Evolutionary conservation across 2,329 filamentous ascomycete species (phyloP), one percentile per base, ranked within the genome.

Genomic region (Beauveria sp.): DNA sequence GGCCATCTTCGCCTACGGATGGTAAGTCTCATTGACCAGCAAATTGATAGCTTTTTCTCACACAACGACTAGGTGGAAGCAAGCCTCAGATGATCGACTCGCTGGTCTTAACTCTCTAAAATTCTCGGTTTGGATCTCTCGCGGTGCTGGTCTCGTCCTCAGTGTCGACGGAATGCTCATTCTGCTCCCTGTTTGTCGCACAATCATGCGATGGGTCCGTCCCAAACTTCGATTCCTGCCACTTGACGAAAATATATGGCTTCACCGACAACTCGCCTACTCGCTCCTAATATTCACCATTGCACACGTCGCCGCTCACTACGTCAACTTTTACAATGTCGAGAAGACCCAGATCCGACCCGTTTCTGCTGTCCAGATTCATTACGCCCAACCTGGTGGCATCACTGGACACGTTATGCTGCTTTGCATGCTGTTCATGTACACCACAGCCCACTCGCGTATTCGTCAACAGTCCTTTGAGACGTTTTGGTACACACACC

Each of bases 401-500:
- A 89, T 98, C 65, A 99, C 95, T 2, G 95, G 95, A 7, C 95
- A 99, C 75, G 84, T 97, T 65, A 99, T 99, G 95, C 84, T 98
- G 28, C 81, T 99, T n/a, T 98, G 93, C 82, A 99, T 99, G 95
- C 79, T 99, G 65, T 78, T 99, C 65, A 99, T 99, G 82, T 99
- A 96, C 77, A 99, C 95, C 1, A 97, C 93, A 0, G 89, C 95
- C 3, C 95, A 99, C 72, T 84, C 89, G 69, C 89, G 91, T 67
- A 98, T 99, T 66, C 89, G 95, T 60, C 93, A 98, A 73, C 95
- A 99, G 73, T 96, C 91, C 0, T 99, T 93, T 71, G 95, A 99
- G 77, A 96, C 93, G 0, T 99, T 99, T 74, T 99, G 95, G 95
- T 99, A 99, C 77, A 96, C 92, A 0, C 95, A 99, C 75, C 95